Evolutionary conservation across 495 filamentous ascomycete genomes (phyloP).

Genomic region (Delitschia confertaspora): DNA sequence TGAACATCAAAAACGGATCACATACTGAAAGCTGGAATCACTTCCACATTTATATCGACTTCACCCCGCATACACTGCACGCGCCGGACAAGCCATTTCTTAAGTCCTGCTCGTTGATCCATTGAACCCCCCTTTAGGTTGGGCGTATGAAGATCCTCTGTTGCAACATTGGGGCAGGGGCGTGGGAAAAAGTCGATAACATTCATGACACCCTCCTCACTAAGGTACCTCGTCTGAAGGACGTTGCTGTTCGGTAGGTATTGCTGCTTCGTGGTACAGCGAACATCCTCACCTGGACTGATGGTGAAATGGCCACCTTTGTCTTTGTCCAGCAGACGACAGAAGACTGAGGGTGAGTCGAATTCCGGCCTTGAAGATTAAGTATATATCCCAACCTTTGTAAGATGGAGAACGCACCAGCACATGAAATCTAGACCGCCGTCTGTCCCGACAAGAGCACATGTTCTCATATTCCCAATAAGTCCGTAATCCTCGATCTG

Average conservation of each 20-base stretch:
- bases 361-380: slow-evolving; percentile 25
- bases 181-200: slow-evolving; percentile 64
- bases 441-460: slow-evolving; percentile 60
- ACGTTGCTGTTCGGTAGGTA: slow-evolving; percentile 64
- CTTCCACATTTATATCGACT: slow-evolving; percentile 52
- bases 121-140: not conserved
- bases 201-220: slow-evolving; percentile 62
- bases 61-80: slow-evolving; percentile 59
- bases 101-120: slow-evolving; percentile 23
- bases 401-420: slow-evolving; percentile 41
- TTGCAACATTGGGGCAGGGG: slow-evolving; percentile 38
- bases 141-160: not conserved
- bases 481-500: slow-evolving; percentile 69
- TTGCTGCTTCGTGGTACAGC: slow-evolving; percentile 56
- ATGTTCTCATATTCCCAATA: slow-evolving; percentile 71
- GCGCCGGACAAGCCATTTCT: slow-evolving; percentile 51
- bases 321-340: slow-evolving; percentile 56
- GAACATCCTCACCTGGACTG: slow-evolving; percentile 37
- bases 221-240: slow-evolving; percentile 61
- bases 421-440: slow-evolving; percentile 70
- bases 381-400: not conserved
- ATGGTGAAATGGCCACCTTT: slow-evolving; percentile 65
- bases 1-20: not conserved
- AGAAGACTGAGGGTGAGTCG: slow-evolving; percentile 30
- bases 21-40: slow-evolving; percentile 48